These are phyloP conservation scores for Strobilomyces echinocephalus DNA, from an alignment of 768 basidiomycete genomes.

Conservation along the genomic window DNA sequence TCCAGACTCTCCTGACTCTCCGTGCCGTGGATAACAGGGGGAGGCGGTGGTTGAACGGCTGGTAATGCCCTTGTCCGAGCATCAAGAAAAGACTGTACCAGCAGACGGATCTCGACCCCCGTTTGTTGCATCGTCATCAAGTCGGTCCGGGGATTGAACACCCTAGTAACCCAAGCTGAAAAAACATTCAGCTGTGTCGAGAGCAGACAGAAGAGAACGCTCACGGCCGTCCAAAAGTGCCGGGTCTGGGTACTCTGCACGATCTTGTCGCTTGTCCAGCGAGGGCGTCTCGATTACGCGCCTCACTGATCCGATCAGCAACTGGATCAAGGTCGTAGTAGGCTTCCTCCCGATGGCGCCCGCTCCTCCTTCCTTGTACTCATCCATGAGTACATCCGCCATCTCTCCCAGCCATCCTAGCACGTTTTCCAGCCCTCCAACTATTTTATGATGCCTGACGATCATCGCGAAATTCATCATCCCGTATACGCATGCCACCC, in stretches of 20 bases:
- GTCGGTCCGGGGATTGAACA: slow-evolving; percentile 45
- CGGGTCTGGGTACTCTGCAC: slow-evolving; percentile 56
- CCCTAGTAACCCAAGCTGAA: slow-evolving; percentile 55
- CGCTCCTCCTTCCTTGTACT: slow-evolving; percentile 39
- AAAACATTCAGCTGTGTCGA: slow-evolving; percentile 7
- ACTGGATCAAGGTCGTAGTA: slow-evolving; percentile 40
- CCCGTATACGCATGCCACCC: slow-evolving; percentile 70
- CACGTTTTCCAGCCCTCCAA: slow-evolving; percentile 43
- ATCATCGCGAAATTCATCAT: slow-evolving; percentile 66
- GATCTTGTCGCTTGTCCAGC: slow-evolving; percentile 35
- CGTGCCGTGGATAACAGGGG: slow-evolving; percentile 18
- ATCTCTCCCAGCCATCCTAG: slow-evolving; percentile 65
- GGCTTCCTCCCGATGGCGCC: slow-evolving; percentile 20
- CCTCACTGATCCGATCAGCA: slow-evolving; percentile 55
- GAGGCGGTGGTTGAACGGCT: slow-evolving; percentile 31
- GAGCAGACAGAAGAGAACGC: slow-evolving; percentile 16
- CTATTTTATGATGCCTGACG: slow-evolving; percentile 47
- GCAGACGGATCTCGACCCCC: slow-evolving; percentile 50
- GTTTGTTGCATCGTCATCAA: slow-evolving; percentile 39
- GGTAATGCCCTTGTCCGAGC: slow-evolving; percentile 49
- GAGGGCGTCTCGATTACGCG: slow-evolving; percentile 42
- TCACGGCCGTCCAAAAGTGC: slow-evolving; percentile 51
- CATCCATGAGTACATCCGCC: slow-evolving; percentile 46
- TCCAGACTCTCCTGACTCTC: slow-evolving; percentile 76
- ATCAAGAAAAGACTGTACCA: slow-evolving; percentile 59